Evolutionary conservation across 106 monocot genomes (phyloP).

Genomic region (Vanilla planifolia): DNA sequence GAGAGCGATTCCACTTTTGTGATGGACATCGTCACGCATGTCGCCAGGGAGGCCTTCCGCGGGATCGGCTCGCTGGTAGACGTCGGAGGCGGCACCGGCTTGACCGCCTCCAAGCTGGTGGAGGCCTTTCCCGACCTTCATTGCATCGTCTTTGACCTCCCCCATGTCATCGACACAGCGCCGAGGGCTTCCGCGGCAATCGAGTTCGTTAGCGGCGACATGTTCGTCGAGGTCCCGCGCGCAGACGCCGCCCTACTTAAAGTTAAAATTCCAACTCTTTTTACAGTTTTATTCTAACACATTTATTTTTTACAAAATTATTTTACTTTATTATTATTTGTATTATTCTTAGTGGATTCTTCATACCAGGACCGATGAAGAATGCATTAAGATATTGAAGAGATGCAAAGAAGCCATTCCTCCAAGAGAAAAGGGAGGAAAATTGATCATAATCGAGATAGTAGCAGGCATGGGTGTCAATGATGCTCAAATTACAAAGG

Average conservation of each 20-base stretch:
- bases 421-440: slow-evolving; percentile 1
- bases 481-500: neutral
- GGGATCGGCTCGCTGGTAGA: slow-evolving; percentile 11
- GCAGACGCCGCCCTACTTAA: slow-evolving; percentile 12
- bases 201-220: slow-evolving; percentile 9
- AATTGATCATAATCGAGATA: slow-evolving; percentile 22
- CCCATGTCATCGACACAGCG: neutral
- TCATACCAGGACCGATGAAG: slow-evolving; percentile 19
- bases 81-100: slow-evolving; percentile 12
- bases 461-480: slow-evolving; percentile 4
- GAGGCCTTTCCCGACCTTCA: neutral
- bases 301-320: neutral
- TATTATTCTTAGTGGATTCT: slow-evolving; percentile 12
- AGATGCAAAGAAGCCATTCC: slow-evolving; percentile 21
- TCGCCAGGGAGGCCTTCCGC: neutral
- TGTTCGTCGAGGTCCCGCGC: slow-evolving; percentile 7
- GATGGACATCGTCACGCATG: neutral
- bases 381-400: slow-evolving; percentile 10
- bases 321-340: neutral
- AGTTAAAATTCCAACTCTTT: too few relatives aligned
- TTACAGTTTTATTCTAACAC: too few relatives aligned
- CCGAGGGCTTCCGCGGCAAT: neutral
- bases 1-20: slow-evolving; percentile 5
- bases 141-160: slow-evolving; percentile 11
- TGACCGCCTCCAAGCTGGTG: neutral